Base-by-base conservation (phyloP, 2,329 filamentous ascomycete genomes). In the Claviceps monticola region DNA sequence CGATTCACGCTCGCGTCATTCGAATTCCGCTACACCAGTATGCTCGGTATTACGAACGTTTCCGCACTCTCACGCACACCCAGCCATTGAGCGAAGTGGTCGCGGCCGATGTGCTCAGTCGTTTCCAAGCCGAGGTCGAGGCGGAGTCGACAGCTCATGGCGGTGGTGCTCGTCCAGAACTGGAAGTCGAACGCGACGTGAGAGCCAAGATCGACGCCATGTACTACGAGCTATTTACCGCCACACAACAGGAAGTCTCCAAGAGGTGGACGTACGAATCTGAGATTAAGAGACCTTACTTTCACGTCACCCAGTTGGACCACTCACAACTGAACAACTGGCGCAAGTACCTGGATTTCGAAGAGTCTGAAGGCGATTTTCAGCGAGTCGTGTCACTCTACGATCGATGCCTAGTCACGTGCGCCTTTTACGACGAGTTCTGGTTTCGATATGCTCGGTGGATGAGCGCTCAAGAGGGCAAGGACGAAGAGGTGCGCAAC, bases 401-500 rank as follows among this genome's bases (percentile, higher is more conserved):
- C 64, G 93, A 98, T 71, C 83, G 93, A 49, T 97, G 90, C 61
- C 70, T 98, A 50, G 88, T 95, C 38, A 91, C 88, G 0, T 94
- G 88, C 61, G 91, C 93, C 16, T 85, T 94, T 58, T 96, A 98
- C 64, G 91, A 97, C 48, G 91, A 97, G 64, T 95, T 97, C 67
- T 98, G 93, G 93, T 82, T 95, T 61, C 85, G 93, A n/a, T 98
- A 95, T 67, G 88, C 86, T 16, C 78, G 91, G 42, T 98, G 93
- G 93, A 95, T 96, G 86, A 76, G 79, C 54, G 81, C 81, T 0
- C 87, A 95, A 63, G 70, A 80, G 1, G 82, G 76, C 58, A 95
- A 94, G 66, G 82, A 89, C 46, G 88, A 96, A 64, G 90, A 96
- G 63, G 84, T 91, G 5, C 84, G 93, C 53, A 90, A 88, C 66